phyloP scores from a whole-genome alignment of 306 rosid genomes.

The Trifolium subterraneum region DNA sequence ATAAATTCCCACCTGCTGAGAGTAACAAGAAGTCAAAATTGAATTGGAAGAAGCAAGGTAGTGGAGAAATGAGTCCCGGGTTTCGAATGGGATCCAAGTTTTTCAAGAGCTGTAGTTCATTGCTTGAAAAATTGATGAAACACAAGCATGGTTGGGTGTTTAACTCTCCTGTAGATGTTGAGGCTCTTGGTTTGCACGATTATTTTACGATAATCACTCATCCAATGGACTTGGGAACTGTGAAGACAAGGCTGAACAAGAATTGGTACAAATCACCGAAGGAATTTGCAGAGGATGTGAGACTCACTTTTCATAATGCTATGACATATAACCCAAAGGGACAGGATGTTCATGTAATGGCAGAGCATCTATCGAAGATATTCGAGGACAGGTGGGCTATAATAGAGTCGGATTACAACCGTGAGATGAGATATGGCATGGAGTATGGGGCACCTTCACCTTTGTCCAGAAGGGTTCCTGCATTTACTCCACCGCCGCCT shows the following conservation, averaged over 20 bases:
- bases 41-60: slow-evolving; percentile 73
- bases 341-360: slow-evolving; percentile 97
- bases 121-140: slow-evolving; percentile 92
- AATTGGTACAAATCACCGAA: slow-evolving; percentile 94
- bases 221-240: slow-evolving; percentile 95
- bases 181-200: slow-evolving; percentile 86
- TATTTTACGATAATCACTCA: slow-evolving; percentile 74
- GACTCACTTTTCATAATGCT: slow-evolving; percentile 88
- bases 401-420: slow-evolving; percentile 83
- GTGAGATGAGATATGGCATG: slow-evolving; percentile 67
- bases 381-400: slow-evolving; percentile 94
- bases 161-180: slow-evolving; percentile 83
- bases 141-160: slow-evolving; percentile 97
- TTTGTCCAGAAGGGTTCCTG: slow-evolving; percentile 65
- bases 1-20: slow-evolving; percentile 88
- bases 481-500: slow-evolving; percentile 63
- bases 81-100: slow-evolving; percentile 77
- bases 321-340: slow-evolving; percentile 92
- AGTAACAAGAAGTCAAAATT: slow-evolving; percentile 80
- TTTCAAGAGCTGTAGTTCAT: slow-evolving; percentile 84
- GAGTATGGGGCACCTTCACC: slow-evolving; percentile 80
- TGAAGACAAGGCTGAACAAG: slow-evolving; percentile 78
- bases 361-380: slow-evolving; percentile 71
- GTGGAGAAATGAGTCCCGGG: slow-evolving; percentile 64
- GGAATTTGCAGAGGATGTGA: slow-evolving; percentile 98